A percentile compares a stretch with the other conserved stretches of the same genome.
Conservation (phyloP, 306 rosid genomes). For the Quercus rubra region DNA sequence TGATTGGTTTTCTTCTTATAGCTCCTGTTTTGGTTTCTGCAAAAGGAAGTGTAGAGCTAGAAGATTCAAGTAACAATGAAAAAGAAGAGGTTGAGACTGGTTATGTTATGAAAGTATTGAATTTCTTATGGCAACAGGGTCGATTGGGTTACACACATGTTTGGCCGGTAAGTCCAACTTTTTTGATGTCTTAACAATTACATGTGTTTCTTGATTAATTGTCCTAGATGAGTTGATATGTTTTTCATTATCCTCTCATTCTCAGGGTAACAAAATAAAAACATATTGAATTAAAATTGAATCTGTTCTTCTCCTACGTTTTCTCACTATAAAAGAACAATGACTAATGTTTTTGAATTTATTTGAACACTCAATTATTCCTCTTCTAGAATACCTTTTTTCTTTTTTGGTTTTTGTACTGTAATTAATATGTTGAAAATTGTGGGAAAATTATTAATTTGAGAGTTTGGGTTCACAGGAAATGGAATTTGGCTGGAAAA, state of each 20-base stretch:
- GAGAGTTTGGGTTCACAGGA: slow-evolving; percentile 41
- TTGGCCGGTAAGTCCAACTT: slow-evolving; percentile 69
- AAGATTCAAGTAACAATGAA: slow-evolving; percentile 28
- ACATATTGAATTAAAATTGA: no score
- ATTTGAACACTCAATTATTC: no score
- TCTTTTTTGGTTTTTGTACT: not conserved
- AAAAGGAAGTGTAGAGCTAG: slow-evolving; percentile 48
- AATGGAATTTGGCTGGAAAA: slow-evolving; percentile 76
- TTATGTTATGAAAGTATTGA: slow-evolving; percentile 36
- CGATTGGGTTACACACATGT: slow-evolving; percentile 44
- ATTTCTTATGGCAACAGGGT: slow-evolving; percentile 68
- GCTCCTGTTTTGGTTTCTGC: slow-evolving; percentile 47
- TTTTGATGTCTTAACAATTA: not conserved
- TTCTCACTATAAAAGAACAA: no score
- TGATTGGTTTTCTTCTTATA: slow-evolving; percentile 33
- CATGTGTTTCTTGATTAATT: not conserved
- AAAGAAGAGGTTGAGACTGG: slow-evolving; percentile 13
- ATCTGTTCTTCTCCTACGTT: no score
- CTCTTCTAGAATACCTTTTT: no score
- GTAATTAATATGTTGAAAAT: not conserved
- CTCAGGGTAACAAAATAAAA: no score
- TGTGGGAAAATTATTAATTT: slow-evolving; percentile 9
- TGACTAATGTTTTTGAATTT: no score
- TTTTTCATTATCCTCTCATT: no score
- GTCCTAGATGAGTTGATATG: no score